These are phyloP conservation scores for Peniophora sp. DNA, from an alignment of 1,284 basidiomycete species.

Conservation along the genomic window DNA sequence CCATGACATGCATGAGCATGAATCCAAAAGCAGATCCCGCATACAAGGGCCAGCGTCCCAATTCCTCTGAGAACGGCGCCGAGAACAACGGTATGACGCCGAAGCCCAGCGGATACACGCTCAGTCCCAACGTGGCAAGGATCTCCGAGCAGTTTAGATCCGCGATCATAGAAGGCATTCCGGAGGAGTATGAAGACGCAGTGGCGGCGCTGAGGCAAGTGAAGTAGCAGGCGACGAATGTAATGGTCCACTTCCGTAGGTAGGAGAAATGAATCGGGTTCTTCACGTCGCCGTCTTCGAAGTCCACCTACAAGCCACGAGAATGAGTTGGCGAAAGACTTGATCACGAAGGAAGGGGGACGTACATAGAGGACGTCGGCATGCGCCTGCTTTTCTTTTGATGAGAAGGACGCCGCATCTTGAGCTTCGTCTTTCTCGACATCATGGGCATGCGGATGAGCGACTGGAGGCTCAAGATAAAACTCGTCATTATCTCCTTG, in stretches of 20 bases:
- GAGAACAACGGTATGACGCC: background rate
- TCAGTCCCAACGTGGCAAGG: background rate
- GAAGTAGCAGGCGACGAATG: conserved; percentile 47
- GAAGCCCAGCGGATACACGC: conserved; percentile 1
- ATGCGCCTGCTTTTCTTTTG: conserved; percentile 2
- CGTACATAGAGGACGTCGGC: conserved; percentile 13
- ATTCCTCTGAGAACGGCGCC: background rate
- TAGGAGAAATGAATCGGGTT: conserved; percentile 44
- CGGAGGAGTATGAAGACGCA: background rate
- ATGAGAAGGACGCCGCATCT: background rate
- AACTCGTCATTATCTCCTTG: conserved; percentile 4
- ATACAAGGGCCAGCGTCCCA: conserved; percentile 41
- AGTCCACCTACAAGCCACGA: conserved; percentile 38
- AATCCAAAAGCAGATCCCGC: conserved; percentile 49
- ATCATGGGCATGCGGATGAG: too few species aligned
- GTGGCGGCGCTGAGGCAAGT: conserved; percentile 44
- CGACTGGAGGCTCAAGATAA: background rate
- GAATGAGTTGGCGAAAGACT: background rate
- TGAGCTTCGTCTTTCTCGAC: too few species aligned
- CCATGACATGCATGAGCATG: conserved; percentile 51
- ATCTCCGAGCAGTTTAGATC: conserved; percentile 6
- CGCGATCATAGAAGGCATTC: background rate
- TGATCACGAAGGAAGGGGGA: background rate
- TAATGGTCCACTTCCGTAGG: conserved; percentile 42
- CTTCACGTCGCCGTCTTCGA: conserved; percentile 35